Base-by-base conservation (phyloP, 2,329 filamentous ascomycete species). In the Diaporthe eres region DNA sequence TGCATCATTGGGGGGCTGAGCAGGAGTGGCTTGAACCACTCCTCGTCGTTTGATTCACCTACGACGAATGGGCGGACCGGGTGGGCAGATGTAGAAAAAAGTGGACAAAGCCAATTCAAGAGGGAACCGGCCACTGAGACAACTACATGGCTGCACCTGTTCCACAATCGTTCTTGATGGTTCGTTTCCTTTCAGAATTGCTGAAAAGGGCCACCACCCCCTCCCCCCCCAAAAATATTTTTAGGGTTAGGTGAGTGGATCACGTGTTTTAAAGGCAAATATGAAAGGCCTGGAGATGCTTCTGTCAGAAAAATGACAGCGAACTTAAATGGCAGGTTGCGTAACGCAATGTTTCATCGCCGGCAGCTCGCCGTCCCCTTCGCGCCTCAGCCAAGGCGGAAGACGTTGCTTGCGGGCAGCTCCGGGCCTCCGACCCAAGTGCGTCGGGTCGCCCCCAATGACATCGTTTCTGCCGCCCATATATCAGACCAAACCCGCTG, bases 371-470 rank as follows among this genome's bases (percentile, higher is more conserved):
- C 22, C 58, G 58, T 61, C 58, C 31, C 7, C 13, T 28, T 42
- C 19, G 37, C 22, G 65, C 65, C 65, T 68, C 65, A 68, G 65
- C 65, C 65, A 68, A 68, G 65, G 47, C 47, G 65, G 65, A 53
- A 53, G 65, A 25, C 63, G 44, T 51, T 51, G 31, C 13, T 51
- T 68, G 44, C 63, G 44, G 44, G 44, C 19, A 51, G 19, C 63
- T 67, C 28, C 28, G 44, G 60, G 6, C 28, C 63, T 67, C 28
- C 28, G 44, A 42, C 7, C 28, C 63, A 28, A 51, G n/a, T 51
- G 47, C 47, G 63, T 17, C 28, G 63, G 44, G 7, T 17, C 6
- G 51, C n/a, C n/a, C 49, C 44, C 28, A 67, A 67, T 67, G 63
- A 67, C 63, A 37, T 42, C 47, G 65, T 39, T 53, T 39, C 12